Base-by-base conservation (phyloP, 108 stramenopile species). In the Aurantiochytrium sp. region DNA sequence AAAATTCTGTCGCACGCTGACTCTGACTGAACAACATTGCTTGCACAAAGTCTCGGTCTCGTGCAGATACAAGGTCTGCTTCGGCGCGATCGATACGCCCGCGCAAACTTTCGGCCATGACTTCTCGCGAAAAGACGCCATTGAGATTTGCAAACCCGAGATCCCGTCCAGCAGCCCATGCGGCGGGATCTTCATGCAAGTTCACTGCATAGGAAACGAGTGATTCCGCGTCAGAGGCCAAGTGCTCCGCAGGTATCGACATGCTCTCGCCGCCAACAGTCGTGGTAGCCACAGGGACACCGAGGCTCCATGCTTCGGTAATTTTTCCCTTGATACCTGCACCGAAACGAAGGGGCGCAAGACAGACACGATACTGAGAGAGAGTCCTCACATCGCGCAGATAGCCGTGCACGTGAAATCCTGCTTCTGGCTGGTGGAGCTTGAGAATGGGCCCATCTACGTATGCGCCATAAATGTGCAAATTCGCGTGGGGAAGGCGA, bases 301-400 rank as follows among this genome's bases (percentile, higher is more conserved):
- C 95, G 88, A 88, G 90, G 8, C 71, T 91, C 96, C 96, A 96
- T 28, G 95, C 93, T 64, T 96, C 95, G 14, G 95, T 87, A 35
- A 96, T 95, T 89, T 96, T 96, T 0, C 96, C 96, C 91, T 96
- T 96, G 87, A 96, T 94, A 4, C 96, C 96, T 3, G 95, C 95
- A 18, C 96, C 96, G 90, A 93, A 96, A 16, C 96, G 91, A 69
- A 96, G 88, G 5, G 96, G 96, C 18, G 96, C 96, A 21, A 96
- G 88, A 45, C 95, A 59, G 4, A 96, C 92, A 19, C 95, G 90
- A 18, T 87, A 47, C 23, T 59, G 58, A 87, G 95, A 89, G 21
- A 92, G 89, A 4, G 57, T n/a, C 29, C 90, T 60, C 44, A 95
- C 88, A 58, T 90, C 87, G 12, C 90, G 72, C 23, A 92, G 89